Base-by-base conservation (phyloP, 2,329 filamentous ascomycete genomes). In the Aspergillus jensenii region DNA sequence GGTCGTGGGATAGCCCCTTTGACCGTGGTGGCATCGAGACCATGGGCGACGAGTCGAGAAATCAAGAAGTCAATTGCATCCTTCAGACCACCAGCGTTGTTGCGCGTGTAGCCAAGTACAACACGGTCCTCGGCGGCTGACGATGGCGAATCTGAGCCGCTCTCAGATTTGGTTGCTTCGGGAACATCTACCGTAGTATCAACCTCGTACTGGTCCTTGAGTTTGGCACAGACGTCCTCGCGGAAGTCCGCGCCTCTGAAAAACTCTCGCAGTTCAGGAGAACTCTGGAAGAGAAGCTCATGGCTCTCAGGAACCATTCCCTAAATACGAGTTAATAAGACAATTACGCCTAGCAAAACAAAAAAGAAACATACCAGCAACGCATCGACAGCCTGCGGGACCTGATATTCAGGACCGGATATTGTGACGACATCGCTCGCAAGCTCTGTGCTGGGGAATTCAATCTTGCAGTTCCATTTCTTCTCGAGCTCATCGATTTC, bases 401-500 rank as follows among this genome's bases (percentile, higher is more conserved):
- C 93, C 82, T 98, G 95, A 84, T 96, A 99, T 79, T 98, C 93
- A 50, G 95, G 95, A 4, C 95, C 95, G 61, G 92, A 96, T 58
- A 99, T 92, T 17, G 90, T 96, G 53, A 99, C 92, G 70, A 96
- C 90, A 70, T 99, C 95, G 73, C 93, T 98, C 21, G 95, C 95
- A 76, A 96, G 90, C 75, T 99, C 95, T 9, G 95, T 98, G 78
- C 93, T 96, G 7, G 95, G 95, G 73, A 99, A 99, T 66, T 92
- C 90, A 71, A 99, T 96, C 81, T 98, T 98, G 87, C 95, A 99
- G 76, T 98, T 98, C 89, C 93, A 98, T 78, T 96, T 97, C 82
- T 96, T 96, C 80, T 99, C 95, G 52, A 99, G 83, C 67, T 95
- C 91, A 65, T 98, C 93, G 58, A 99, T 91, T 70, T 97, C 91